Conservation (phyloP, 116 monocot genomes). For the Phalaenopsis hybrid region DNA sequence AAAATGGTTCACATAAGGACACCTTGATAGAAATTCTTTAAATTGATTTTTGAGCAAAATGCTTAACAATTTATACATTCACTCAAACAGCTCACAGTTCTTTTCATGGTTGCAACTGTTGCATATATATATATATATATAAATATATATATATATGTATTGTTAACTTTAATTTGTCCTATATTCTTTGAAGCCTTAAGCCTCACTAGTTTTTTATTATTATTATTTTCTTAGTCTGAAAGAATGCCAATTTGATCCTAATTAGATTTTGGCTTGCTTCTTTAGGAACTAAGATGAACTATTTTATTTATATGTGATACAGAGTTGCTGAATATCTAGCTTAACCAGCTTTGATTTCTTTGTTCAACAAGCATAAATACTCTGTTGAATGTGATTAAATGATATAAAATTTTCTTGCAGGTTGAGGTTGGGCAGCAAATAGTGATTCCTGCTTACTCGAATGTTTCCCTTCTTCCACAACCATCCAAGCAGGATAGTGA, state of each 20-base stretch:
- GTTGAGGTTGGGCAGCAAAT: conserved; percentile 82
- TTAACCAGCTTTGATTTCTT: neutral
- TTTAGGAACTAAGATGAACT: neutral
- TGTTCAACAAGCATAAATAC: neutral
- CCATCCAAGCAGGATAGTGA: conserved; percentile 89
- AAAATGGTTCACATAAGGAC: no score
- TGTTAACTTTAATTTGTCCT: neutral
- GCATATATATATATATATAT: neutral
- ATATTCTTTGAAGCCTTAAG: neutral
- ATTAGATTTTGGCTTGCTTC: neutral
- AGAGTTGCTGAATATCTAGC: neutral
- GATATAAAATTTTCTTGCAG: conserved; percentile 25
- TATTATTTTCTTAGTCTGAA: neutral
- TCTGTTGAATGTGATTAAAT: neutral
- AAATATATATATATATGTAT: no score
- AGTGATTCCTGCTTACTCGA: conserved; percentile 76
- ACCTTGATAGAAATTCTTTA: neutral
- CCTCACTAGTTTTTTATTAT: neutral
- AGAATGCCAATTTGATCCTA: neutral
- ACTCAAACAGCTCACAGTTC: no score
- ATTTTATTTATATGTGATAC: neutral
- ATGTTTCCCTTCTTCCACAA: conserved; percentile 86
- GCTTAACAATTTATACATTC: neutral
- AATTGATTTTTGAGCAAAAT: neutral
- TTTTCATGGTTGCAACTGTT: no score